Evolutionary conservation across 257 asterid genomes (phyloP).

Genomic region (Nicotiana sylvestris): DNA sequence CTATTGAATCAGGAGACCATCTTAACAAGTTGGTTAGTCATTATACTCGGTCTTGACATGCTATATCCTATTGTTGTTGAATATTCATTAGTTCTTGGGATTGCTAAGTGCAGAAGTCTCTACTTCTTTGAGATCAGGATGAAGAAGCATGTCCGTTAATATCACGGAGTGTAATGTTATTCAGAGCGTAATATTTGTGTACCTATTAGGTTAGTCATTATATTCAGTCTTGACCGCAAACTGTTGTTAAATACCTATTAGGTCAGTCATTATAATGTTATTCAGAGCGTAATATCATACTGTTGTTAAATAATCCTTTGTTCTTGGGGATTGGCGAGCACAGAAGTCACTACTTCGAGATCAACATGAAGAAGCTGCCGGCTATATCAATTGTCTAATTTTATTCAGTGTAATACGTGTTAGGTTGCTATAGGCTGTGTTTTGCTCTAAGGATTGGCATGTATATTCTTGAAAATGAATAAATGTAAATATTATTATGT

Average conservation of each 20-base stretch:
- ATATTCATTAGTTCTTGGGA: not conserved
- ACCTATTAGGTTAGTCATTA: not conserved
- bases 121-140: not conserved
- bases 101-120: not conserved
- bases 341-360: not conserved
- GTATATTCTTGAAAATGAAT: too few species aligned
- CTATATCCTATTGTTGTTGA: not conserved
- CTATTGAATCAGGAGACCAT: not conserved
- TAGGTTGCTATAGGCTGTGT: not conserved
- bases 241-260: not conserved
- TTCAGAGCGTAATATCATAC: not conserved
- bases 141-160: not conserved
- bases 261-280: not conserved
- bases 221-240: not conserved
- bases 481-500: too few species aligned
- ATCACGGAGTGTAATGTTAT: not conserved
- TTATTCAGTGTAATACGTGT: not conserved
- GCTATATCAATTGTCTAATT: not conserved
- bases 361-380: not conserved
- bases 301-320: not conserved
- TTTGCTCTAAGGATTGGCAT: too few species aligned
- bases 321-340: not conserved
- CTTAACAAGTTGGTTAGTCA: not conserved
- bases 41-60: not conserved
- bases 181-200: not conserved